Base-by-base conservation (phyloP, 2,329 filamentous ascomycete species). In the Hirsutella rhossiliensis region DNA sequence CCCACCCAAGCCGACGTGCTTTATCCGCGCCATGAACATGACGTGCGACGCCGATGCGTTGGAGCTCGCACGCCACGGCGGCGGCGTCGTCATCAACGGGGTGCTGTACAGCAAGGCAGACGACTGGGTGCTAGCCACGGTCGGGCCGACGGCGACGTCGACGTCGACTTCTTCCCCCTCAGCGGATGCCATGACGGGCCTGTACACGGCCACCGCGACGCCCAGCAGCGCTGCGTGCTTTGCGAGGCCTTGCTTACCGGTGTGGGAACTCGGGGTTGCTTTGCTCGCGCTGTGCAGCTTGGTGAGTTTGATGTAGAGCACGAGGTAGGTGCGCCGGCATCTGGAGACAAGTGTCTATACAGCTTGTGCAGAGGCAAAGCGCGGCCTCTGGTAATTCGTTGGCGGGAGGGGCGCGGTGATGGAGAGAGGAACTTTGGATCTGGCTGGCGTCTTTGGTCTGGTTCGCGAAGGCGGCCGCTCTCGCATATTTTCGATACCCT, bases 31-130 rank as follows among this genome's bases (percentile, higher is more conserved):
- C 39, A 64, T 75, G 34, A 54, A 56, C 11, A 55, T 56, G 2
- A 76, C 75, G 1, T 85, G 62, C 39, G 52, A 81, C 55, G 66
- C 66, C 1, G 54, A 65, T 6, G 69, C 75, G 2, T 65, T 77
- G 52, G 63, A 65, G 4, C 54, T 66, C 23, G 69, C 65, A 47
- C 67, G 79, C 40, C 53, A 61, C 1, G 67, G 70, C 4, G 54
- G 73, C 29, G 82, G 79, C 0, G 64, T 72, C 3, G 68, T 82
- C 38, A 70, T 78, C 50, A 78, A 80, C 49, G 80, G 78, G 8
- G 66, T 82, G 18, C 66, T 77, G 53, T 73, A 73, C 49, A 53
- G 54, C 30, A 61, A 60, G 3, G 55, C 58, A 11, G 59, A 56
- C 15, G 67, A 71, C 45, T 73, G 65, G 63, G 62, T 63, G 5